These are phyloP conservation scores for Eimeria sp. DNA, from an alignment of 169 alveolate genomes.

Conservation along the genomic window DNA sequence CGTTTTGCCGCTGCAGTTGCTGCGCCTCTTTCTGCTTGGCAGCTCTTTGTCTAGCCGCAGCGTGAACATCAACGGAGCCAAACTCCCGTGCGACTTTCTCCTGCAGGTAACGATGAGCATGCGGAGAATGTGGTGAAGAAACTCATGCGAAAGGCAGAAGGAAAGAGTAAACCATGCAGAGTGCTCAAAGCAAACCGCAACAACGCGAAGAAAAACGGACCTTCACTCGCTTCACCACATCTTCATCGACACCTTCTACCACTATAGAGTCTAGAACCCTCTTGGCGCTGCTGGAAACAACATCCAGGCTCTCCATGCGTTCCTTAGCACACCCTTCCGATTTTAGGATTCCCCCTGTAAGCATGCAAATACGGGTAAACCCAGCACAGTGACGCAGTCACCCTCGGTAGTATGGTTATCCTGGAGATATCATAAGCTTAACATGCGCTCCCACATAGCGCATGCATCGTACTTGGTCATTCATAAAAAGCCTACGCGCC, in stretches of 20 bases:
- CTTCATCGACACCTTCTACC: constrained; percentile 52
- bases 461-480: not conserved
- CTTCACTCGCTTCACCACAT: constrained; percentile 61
- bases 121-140: not conserved
- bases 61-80: constrained; percentile 60
- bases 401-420: not conserved
- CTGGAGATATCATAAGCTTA: not conserved
- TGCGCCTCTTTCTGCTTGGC: constrained; percentile 49
- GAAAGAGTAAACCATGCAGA: not conserved
- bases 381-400: not conserved
- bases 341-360: constrained; percentile 45
- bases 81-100: constrained; percentile 53
- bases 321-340: not conserved
- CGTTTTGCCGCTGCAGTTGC: constrained; percentile 39
- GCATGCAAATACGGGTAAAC: not conserved
- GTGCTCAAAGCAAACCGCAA: not conserved
- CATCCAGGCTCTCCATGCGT: not conserved
- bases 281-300: constrained; percentile 21
- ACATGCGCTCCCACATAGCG: not conserved
- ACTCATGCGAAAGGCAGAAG: not conserved
- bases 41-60: constrained; percentile 27
- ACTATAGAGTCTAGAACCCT: constrained; percentile 48
- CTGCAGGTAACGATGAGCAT: not conserved
- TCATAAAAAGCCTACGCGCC: not conserved
- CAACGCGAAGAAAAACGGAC: not conserved